These are phyloP conservation scores for Solanum paucissectum DNA, from an alignment of 257 asterid genomes.

Conservation along the genomic window DNA sequence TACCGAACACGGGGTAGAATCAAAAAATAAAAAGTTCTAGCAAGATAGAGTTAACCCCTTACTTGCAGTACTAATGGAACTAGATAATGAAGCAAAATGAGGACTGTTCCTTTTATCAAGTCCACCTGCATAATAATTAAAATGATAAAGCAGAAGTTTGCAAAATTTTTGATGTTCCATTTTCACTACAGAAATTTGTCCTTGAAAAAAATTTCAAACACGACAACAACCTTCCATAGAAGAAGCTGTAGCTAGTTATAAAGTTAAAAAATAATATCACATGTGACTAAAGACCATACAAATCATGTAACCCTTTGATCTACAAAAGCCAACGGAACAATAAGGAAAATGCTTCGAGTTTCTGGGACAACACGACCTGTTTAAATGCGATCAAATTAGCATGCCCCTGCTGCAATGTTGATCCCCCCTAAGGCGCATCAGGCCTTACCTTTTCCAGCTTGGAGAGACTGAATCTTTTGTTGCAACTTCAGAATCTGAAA, in stretches of 20 bases:
- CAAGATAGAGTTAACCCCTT: no score
- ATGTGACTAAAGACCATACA: not conserved
- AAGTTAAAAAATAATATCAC: not conserved
- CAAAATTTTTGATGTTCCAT: no score
- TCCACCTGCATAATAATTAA: no score
- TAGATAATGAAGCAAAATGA: no score
- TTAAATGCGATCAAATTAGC: not conserved
- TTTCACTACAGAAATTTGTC: not conserved
- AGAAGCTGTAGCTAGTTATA: not conserved
- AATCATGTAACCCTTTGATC: not conserved
- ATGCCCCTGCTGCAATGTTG: not conserved
- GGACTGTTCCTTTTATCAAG: no score
- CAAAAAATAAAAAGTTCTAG: no score
- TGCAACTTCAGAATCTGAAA: slow-evolving; percentile 66
- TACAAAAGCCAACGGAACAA: not conserved
- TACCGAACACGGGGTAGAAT: no score
- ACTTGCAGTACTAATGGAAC: no score
- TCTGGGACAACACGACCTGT: not conserved
- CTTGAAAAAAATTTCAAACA: not conserved
- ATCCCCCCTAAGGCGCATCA: not conserved
- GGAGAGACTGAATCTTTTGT: slow-evolving; percentile 69
- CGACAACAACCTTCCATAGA: not conserved
- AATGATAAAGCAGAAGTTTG: no score
- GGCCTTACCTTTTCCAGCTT: slow-evolving; percentile 82
- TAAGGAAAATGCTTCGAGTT: not conserved